Conservation (phyloP, 129 eudicot genomes). For the Ambrosia trifida region DNA sequence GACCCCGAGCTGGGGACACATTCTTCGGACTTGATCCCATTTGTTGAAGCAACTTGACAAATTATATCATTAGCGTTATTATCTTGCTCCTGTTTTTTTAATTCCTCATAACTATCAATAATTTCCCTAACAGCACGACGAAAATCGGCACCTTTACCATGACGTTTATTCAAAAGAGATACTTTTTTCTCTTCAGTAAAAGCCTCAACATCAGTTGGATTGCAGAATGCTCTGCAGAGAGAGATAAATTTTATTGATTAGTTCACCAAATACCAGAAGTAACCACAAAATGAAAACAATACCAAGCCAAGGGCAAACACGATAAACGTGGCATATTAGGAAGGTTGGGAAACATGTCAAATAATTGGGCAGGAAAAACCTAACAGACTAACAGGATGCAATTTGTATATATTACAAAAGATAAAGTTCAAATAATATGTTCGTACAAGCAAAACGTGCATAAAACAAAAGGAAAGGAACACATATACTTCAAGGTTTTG, state of each 20-base stretch:
- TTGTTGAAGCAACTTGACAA: slow-evolving; percentile 38
- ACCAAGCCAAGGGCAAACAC: not conserved
- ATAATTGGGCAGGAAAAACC: too few relatives aligned
- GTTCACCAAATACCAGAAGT: not conserved
- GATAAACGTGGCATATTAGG: not conserved
- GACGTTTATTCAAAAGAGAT: slow-evolving; percentile 57
- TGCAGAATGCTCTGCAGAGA: slow-evolving; percentile 80
- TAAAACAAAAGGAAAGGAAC: not conserved
- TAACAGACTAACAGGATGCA: not conserved
- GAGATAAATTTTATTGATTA: not conserved
- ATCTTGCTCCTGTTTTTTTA: slow-evolving; percentile 52
- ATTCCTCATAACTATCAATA: slow-evolving; percentile 61
- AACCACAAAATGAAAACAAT: not conserved
- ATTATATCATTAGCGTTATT: slow-evolving; percentile 21
- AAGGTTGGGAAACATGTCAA: not conserved
- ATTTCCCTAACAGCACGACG: slow-evolving; percentile 84
- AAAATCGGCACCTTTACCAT: slow-evolving; percentile 86
- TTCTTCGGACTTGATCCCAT: slow-evolving; percentile 42
- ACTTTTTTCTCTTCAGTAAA: slow-evolving; percentile 85
- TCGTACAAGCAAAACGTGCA: not conserved
- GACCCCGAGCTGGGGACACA: slow-evolving; percentile 33
- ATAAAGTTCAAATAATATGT: not conserved
- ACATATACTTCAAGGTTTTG: not conserved
- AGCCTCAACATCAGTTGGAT: slow-evolving; percentile 86
- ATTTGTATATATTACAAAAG: not conserved